These are phyloP conservation scores for Fraxinus velutina DNA, from an alignment of 305 asterid genomes.

Conservation along the genomic window DNA sequence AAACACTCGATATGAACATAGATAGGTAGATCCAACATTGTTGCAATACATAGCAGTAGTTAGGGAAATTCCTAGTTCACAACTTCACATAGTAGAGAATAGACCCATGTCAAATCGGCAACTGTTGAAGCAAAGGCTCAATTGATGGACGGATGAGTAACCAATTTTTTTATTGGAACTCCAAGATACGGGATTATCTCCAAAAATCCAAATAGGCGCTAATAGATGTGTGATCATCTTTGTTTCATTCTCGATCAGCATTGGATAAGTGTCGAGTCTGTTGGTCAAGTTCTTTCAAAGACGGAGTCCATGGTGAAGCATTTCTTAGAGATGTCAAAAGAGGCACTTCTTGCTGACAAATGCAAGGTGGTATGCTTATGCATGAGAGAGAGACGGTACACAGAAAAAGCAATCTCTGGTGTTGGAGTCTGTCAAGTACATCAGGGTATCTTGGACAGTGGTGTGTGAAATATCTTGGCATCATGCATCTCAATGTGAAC, in stretches of 20 bases:
- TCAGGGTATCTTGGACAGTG: background rate
- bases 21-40: background rate
- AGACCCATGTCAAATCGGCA: background rate
- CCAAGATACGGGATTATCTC: background rate
- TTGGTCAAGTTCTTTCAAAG: background rate
- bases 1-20: background rate
- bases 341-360: background rate
- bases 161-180: background rate
- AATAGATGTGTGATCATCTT: background rate
- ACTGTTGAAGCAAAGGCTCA: background rate
- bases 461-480: background rate
- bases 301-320: background rate
- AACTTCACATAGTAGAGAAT: background rate
- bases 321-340: background rate
- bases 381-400: background rate
- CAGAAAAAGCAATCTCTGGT: background rate
- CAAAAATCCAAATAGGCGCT: background rate
- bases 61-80: background rate
- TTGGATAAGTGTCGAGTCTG: background rate
- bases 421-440: background rate
- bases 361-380: background rate
- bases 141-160: background rate
- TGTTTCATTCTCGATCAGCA: background rate
- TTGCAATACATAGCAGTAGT: background rate
- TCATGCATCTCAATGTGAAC: background rate